Conservation (phyloP, 495 filamentous ascomycete species). For the Immersiella caudata region DNA sequence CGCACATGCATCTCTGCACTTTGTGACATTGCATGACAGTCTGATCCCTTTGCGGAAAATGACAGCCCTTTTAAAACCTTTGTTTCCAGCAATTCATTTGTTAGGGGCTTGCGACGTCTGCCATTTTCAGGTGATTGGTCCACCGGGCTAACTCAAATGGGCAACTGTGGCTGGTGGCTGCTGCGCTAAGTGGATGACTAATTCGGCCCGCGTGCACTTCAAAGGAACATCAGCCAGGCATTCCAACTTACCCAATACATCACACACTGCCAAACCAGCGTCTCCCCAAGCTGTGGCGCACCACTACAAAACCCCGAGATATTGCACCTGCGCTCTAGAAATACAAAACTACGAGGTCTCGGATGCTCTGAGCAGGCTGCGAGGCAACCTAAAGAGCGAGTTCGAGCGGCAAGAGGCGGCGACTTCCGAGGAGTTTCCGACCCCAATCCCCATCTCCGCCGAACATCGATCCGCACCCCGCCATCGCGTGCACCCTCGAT, state of each 20-base stretch:
- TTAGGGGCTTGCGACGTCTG: background rate
- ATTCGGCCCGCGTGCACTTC: constrained; percentile 31
- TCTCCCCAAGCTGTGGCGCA: constrained; percentile 32
- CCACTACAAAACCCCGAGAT: constrained; percentile 29
- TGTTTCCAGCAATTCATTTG: background rate
- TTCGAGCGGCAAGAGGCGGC: constrained; percentile 16
- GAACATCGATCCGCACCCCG: constrained; percentile 10
- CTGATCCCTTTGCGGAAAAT: background rate
- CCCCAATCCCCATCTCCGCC: constrained; percentile 8
- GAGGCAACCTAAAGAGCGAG: constrained; percentile 14
- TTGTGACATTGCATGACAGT: background rate
- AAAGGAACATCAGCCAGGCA: constrained; percentile 25
- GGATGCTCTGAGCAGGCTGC: constrained; percentile 19
- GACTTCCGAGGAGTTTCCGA: constrained; percentile 8
- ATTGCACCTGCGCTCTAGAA: constrained; percentile 32
- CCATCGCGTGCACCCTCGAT: constrained; percentile 11
- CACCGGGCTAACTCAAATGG: background rate
- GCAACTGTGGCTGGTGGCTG: constrained; percentile 14
- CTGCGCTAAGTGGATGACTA: constrained; percentile 29
- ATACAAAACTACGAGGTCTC: constrained; percentile 28
- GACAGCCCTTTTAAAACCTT: background rate
- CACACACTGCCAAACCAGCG: constrained; percentile 32
- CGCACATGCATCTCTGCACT: background rate
- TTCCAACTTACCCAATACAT: constrained; percentile 40
- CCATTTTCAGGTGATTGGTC: background rate